Percentiles rank a stretch among this genome's conserved stretches.
Evolutionary conservation across 371 early-diverging fungal species (phyloP).

Genomic region (Nematocida homosporus): DNA sequence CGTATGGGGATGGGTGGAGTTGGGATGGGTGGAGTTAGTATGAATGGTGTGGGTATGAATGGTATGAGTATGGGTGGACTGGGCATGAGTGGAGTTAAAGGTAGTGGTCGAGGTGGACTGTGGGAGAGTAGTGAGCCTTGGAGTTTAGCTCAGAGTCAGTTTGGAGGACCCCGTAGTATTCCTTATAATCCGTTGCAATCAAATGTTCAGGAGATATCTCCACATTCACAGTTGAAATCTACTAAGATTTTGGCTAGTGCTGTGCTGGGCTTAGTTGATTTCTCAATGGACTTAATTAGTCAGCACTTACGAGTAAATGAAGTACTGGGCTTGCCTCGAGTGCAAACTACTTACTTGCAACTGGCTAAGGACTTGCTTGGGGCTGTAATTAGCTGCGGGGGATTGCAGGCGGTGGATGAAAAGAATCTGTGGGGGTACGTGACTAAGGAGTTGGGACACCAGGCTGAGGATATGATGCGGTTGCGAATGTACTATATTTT

Average conservation of each 20-base stretch:
- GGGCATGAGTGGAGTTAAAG: too few species aligned
- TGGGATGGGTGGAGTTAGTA: too few species aligned
- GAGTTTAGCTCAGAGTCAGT: too few species aligned
- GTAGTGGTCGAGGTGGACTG: too few species aligned
- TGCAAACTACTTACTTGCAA: constrained; percentile 21
- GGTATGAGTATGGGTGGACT: too few species aligned
- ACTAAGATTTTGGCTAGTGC: neutral
- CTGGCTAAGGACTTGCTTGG: constrained; percentile 14
- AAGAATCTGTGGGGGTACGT: constrained; percentile 35
- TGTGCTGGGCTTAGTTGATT: constrained; percentile 13
- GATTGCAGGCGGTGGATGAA: constrained; percentile 45
- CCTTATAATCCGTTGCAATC: constrained; percentile 30
- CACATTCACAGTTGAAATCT: constrained; percentile 23
- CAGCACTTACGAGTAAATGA: constrained; percentile 44
- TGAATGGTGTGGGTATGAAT: too few species aligned
- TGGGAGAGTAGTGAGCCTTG: too few species aligned
- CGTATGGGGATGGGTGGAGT: too few species aligned
- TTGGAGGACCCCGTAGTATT: too few species aligned
- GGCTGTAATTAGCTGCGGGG: constrained; percentile 19
- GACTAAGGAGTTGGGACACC: constrained; percentile 35
- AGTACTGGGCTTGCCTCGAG: constrained; percentile 32
- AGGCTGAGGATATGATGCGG: constrained; percentile 9
- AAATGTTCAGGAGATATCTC: neutral
- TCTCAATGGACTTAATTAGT: neutral
- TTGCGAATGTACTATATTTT: constrained; percentile 52